phyloP scores from a whole-genome alignment of 2,329 filamentous ascomycete genomes.

The Fusarium kyushuense region DNA sequence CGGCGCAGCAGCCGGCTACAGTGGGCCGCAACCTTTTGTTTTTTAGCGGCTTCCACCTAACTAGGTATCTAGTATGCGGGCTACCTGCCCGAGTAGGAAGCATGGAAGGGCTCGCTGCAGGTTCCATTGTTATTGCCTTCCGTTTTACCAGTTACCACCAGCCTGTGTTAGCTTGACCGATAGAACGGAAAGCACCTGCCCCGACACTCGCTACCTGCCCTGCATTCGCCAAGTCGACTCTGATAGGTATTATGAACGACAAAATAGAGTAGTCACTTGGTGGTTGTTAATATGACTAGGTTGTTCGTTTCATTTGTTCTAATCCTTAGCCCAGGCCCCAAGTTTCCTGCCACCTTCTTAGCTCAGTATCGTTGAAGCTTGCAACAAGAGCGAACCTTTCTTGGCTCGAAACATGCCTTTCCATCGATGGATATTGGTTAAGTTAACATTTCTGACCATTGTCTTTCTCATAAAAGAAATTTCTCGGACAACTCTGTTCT shows the following conservation, averaged over 20 bases:
- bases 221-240: background rate
- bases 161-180: too few relatives aligned
- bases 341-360: background rate
- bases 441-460: too few relatives aligned
- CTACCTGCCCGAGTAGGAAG: constrained; percentile 28
- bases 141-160: constrained; percentile 9
- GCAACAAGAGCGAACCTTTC: background rate
- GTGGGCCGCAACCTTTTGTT: constrained; percentile 21
- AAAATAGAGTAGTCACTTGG: background rate
- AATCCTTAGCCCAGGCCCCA: background rate
- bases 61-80: too few relatives aligned
- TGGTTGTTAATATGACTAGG: too few relatives aligned
- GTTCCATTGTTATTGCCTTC: constrained; percentile 19
- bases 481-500: background rate
- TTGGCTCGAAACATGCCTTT: background rate
- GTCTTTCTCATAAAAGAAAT: background rate
- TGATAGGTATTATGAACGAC: too few relatives aligned
- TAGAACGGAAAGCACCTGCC: too few relatives aligned
- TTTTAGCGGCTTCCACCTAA: constrained; percentile 28
- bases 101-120: background rate
- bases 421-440: background rate
- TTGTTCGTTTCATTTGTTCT: background rate
- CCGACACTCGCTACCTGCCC: background rate
- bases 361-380: background rate
- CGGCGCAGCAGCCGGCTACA: constrained; percentile 33